Base-by-base conservation (phyloP, 345 rosid species). In the Euphorbia peplus region DNA sequence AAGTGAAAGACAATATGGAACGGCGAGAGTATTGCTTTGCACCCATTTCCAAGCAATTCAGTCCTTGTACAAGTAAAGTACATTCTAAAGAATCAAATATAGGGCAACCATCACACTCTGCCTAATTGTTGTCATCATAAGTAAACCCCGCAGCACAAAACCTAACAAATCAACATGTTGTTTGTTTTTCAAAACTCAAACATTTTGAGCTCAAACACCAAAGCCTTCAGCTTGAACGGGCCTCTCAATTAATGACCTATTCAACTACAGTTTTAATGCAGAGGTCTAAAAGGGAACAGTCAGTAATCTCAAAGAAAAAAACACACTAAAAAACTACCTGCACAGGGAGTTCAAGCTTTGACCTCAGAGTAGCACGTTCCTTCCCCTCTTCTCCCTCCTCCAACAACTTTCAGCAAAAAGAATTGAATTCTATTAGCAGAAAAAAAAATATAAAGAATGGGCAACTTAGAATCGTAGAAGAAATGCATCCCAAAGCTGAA, bases 291-390 rank as follows among this genome's bases (percentile, higher is more conserved):
- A 44, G 25, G 10, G 3, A 24, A 47, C 3, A 64, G 22, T 25
- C 5, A 50, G 15, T 32, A 48, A 66, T 14, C 50, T 41, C 22
- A 54, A 54, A 42, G 46, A 53, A 14, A 58, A 24, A 32, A 66
- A 37, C 72, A 66, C 41, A 52, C 37, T 5, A 44, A 60, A 22
- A 70, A 78, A 78, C 74, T 80, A 95, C 99, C 98, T 92, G 98
- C 70, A 92, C 96, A 37, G 99, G 98, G 63, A 95, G 96, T 83
- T 95, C 99, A 82, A 95, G 99, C 85, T 95, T 95, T 75, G 96
- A 83, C 84, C 95, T 88, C 81, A 92, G 76, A 25, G 93, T 80
- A 75, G 86, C 83, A 51, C 86, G 90, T 77, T 87, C 96, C 80
- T 83, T 95, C 71, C 99, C 98, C 76, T 90, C 98, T 79, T 90